Percentiles rank a stretch among this genome's conserved stretches.
Conservation (phyloP, 108 stramenopile species). For the Parmales sp. region DNA sequence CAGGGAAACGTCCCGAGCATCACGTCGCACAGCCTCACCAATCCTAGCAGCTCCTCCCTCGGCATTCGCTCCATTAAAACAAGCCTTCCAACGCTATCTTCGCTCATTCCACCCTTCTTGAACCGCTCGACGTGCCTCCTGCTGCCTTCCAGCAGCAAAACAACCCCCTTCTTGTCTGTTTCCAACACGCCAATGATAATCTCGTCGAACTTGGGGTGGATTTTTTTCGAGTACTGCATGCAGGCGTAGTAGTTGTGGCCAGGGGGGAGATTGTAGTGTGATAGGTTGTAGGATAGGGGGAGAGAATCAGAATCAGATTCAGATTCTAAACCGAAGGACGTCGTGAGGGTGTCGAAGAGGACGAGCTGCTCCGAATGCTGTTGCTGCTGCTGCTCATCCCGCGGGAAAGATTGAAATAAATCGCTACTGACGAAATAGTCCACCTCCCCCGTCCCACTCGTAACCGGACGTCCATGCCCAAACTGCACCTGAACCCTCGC, state of each 20-base stretch:
- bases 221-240: constrained; percentile 26
- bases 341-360: not conserved
- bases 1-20: constrained; percentile 37
- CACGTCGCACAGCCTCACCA: constrained; percentile 15
- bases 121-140: constrained; percentile 19
- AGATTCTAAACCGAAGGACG: not conserved
- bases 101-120: not conserved
- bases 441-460: constrained; percentile 6
- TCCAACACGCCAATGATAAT: constrained; percentile 14
- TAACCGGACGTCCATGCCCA: constrained; percentile 6
- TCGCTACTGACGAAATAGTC: constrained; percentile 10
- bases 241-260: constrained; percentile 19
- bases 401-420: not conserved
- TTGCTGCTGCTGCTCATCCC: constrained; percentile 12
- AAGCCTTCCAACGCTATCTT: not conserved
- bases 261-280: not conserved
- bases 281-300: constrained; percentile 12
- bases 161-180: constrained; percentile 10
- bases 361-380: not conserved
- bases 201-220: constrained; percentile 28
- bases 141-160: constrained; percentile 19
- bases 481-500: not conserved
- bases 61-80: not conserved
- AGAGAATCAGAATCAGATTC: not conserved
- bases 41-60: not conserved